Evolutionary conservation across 768 basidiomycete species (phyloP), one percentile per base, ranked within the genome.

Genomic region (Termitomyces sp.): DNA sequence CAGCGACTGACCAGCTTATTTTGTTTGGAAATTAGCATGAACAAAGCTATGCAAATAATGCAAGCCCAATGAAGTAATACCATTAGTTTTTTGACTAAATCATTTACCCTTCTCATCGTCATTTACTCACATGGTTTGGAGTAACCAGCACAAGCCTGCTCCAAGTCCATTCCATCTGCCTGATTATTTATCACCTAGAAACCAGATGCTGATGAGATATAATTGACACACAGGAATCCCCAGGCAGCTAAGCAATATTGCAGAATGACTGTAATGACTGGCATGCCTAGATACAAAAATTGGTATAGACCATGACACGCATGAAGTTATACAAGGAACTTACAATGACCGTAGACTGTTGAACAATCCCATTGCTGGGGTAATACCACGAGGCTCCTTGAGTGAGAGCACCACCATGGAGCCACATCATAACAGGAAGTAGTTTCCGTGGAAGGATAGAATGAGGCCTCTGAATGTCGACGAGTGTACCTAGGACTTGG

Each of bases 311-410:
- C 13, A 12, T 18, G 13, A 38, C 10, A 22, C 22, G 36, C 12
- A 52, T 6, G 24, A 28, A 35, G 13, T 36, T 12, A 12, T 9
- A 13, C 8, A 38, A 4, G 8, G 13, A 6, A 60, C 57, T 26
- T 40, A 65, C 64, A 55, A 61, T 65, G 12, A 18, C 61, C 5
- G 53, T 47, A 24, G 64, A 63, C 46, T 61, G 56, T 28, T 65
- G 54, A 13, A 65, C 64, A 22, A 65, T 63, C 14, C 57, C 64
- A 30, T 55, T 43, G 35, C 64, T 59, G 9, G 64, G 53, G 38
- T 63, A 65, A 24, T 61, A 61, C 57, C 62, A 65, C 2, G 64
- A 60, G 4, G 64, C 64, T 28, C 64, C 64, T 44, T 65, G 64
- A 2, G 64, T 65, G 18, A 65, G 57, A 38, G 64, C 64, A 18